Evolutionary conservation across 2,329 filamentous ascomycete species (phyloP).

Genomic region (Cryoendolithus antarcticus): DNA sequence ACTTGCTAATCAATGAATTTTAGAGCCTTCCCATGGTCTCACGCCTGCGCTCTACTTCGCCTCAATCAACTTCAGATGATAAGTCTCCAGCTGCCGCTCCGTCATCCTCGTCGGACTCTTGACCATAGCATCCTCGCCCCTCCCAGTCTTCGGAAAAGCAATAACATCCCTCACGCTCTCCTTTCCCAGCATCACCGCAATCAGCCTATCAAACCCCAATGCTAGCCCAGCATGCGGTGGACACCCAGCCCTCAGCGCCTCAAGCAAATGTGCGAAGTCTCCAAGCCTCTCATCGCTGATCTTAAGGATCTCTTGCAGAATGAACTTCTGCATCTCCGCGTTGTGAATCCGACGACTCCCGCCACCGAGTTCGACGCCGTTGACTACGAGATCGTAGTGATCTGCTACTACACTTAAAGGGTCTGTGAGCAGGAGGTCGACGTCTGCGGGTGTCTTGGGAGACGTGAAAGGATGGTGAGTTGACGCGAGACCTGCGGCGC

Average conservation of each 20-base stretch:
- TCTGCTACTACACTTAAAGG: slow-evolving; percentile 66
- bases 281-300: slow-evolving; percentile 60
- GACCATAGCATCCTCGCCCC: slow-evolving; percentile 75
- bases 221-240: slow-evolving; percentile 92
- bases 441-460: slow-evolving; percentile 57
- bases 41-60: not conserved
- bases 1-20: too few species aligned
- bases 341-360: slow-evolving; percentile 88
- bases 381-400: slow-evolving; percentile 92
- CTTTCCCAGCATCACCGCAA: slow-evolving; percentile 65
- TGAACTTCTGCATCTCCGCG: slow-evolving; percentile 66
- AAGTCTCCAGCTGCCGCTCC: slow-evolving; percentile 45
- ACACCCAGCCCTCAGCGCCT: slow-evolving; percentile 72
- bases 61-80: slow-evolving; percentile 37
- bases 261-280: slow-evolving; percentile 75
- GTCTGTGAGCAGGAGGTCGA: slow-evolving; percentile 59
- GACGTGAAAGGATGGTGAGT: slow-evolving; percentile 97
- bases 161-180: slow-evolving; percentile 84
- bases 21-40: too few species aligned
- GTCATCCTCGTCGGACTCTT: slow-evolving; percentile 61
- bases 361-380: slow-evolving; percentile 86
- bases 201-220: slow-evolving; percentile 77
- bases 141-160: slow-evolving; percentile 89
- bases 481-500: slow-evolving; percentile 64
- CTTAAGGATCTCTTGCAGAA: slow-evolving; percentile 72